Conservation (phyloP, 345 rosid genomes). For the Hevea brasiliensis region DNA sequence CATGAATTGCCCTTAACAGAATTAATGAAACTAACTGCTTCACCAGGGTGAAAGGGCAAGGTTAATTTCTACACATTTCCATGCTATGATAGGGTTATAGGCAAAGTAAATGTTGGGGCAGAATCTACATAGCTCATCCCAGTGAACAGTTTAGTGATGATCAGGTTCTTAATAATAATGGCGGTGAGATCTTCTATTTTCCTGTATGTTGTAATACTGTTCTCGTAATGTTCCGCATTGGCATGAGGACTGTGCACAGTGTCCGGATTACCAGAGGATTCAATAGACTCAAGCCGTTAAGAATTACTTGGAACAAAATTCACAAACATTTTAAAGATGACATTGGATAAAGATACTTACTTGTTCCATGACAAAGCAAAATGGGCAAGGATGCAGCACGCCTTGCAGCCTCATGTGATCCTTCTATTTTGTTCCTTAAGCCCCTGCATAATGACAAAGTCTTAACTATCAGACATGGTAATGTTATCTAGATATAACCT, state of each 20-base stretch:
- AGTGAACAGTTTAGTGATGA: neutral
- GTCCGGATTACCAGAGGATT: too few relatives aligned
- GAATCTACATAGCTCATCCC: too few relatives aligned
- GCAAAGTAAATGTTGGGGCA: neutral
- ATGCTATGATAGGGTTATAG: neutral
- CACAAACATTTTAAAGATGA: neutral
- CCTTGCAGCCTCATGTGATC: constrained; percentile 42
- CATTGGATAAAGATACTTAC: constrained; percentile 16
- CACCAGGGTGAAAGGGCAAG: neutral
- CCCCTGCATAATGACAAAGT: constrained; percentile 30
- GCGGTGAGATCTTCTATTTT: neutral
- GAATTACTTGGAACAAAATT: neutral
- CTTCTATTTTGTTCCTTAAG: constrained; percentile 42
- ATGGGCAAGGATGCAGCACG: constrained; percentile 51
- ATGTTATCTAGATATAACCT: neutral
- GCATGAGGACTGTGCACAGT: too few relatives aligned
- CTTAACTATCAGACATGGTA: neutral
- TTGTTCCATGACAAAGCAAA: constrained; percentile 44
- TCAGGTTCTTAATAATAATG: neutral
- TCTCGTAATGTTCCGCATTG: neutral
- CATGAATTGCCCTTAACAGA: neutral
- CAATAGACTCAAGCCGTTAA: too few relatives aligned
- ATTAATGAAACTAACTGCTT: neutral
- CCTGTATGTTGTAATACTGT: neutral
- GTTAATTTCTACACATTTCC: neutral